phyloP scores from a whole-genome alignment of 1,284 basidiomycete genomes.

The Trametes polyzona region DNA sequence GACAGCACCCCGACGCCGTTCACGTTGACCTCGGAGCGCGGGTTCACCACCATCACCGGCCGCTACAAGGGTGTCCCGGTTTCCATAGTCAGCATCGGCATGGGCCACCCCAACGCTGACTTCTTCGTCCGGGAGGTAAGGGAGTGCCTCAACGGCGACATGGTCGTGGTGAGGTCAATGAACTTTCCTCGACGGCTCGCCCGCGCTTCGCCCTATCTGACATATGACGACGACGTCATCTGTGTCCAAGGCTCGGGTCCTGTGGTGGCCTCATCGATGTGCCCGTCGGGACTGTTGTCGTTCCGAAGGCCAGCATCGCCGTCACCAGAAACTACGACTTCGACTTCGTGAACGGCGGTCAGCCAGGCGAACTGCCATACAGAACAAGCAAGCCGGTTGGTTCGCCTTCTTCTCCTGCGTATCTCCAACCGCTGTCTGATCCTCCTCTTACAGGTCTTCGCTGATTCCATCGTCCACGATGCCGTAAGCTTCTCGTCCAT shows the following conservation, averaged over 20 bases:
- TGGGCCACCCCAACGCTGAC: conserved; percentile 83
- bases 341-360: conserved; percentile 60
- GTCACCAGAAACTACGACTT: conserved; percentile 81
- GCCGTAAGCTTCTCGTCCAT: conserved; percentile 24
- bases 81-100: conserved; percentile 81
- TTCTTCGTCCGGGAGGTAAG: conserved; percentile 85
- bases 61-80: conserved; percentile 71
- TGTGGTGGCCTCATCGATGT: conserved; percentile 77
- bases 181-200: background rate
- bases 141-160: conserved; percentile 78
- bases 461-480: conserved; percentile 28
- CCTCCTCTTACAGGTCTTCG: conserved; percentile 35
- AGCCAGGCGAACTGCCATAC: conserved; percentile 58
- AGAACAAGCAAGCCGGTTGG: conserved; percentile 71
- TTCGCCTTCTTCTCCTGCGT: conserved; percentile 14
- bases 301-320: conserved; percentile 69
- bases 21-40: conserved; percentile 70
- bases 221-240: conserved; percentile 9
- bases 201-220: conserved; percentile 10
- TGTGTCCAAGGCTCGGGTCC: conserved; percentile 63
- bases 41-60: conserved; percentile 83
- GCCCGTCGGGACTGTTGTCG: conserved; percentile 74
- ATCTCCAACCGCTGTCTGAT: conserved; percentile 1
- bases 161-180: conserved; percentile 72
- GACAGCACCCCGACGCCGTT: conserved; percentile 65